Percentiles rank a stretch among this genome's conserved stretches.
These are phyloP conservation scores for Curvularia verruculosa DNA, from an alignment of 2,329 filamentous ascomycete genomes.

Conservation along the genomic window DNA sequence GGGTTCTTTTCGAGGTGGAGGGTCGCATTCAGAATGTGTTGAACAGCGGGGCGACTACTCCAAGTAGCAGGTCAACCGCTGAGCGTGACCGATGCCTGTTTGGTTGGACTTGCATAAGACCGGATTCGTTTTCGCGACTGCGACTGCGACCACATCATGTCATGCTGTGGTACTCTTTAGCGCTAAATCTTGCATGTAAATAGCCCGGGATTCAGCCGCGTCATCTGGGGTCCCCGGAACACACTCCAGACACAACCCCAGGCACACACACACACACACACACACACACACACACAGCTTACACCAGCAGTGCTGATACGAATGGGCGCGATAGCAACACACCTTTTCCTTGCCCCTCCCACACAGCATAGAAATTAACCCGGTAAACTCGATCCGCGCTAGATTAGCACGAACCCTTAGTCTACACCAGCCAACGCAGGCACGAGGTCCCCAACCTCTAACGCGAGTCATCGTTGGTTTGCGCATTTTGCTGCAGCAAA, in stretches of 20 bases:
- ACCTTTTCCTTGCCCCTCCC: background rate
- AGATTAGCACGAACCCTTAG: background rate
- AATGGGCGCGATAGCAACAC: constrained; percentile 2
- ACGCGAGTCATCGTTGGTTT: constrained; percentile 7
- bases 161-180: constrained; percentile 7
- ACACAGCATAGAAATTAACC: background rate
- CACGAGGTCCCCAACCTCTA: constrained; percentile 5
- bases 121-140: constrained; percentile 15
- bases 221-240: constrained; percentile 8
- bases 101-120: constrained; percentile 8
- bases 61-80: constrained; percentile 17
- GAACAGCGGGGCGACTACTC: constrained; percentile 11
- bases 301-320: background rate
- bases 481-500: background rate
- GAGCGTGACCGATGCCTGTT: constrained; percentile 6
- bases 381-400: constrained; percentile 3
- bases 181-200: constrained; percentile 22
- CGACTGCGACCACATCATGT: constrained; percentile 6
- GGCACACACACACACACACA: constrained; percentile 5
- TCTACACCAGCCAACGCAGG: constrained; percentile 1
- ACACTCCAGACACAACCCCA: constrained; percentile 3
- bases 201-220: constrained; percentile 18
- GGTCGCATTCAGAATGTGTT: constrained; percentile 10
- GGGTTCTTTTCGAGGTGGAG: constrained; percentile 10
- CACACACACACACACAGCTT: constrained; percentile 2